phyloP scores from a whole-genome alignment of 306 rosid genomes.

The Dryas alaskensis region DNA sequence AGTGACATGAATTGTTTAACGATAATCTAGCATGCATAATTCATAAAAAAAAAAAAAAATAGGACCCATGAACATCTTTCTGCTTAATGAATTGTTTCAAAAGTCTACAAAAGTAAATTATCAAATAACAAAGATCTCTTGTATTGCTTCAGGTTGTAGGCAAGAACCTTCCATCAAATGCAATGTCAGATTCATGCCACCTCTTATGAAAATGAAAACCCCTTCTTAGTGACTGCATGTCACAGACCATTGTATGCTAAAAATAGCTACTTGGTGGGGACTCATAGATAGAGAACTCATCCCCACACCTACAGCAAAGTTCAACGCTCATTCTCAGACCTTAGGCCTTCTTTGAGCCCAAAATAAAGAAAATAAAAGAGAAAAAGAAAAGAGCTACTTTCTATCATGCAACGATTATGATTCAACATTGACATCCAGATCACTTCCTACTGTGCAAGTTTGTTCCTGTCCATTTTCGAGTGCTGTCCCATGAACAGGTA shows the following conservation, averaged over 20 bases:
- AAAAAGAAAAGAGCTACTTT: conserved; percentile 9
- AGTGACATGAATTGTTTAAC: too few species aligned
- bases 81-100: too few species aligned
- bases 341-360: background rate
- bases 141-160: too few species aligned
- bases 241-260: background rate
- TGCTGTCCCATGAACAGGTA: background rate
- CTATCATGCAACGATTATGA: background rate
- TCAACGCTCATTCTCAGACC: too few species aligned
- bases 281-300: too few species aligned
- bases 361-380: background rate
- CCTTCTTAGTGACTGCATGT: background rate
- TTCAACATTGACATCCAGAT: background rate
- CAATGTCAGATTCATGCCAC: background rate
- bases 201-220: background rate
- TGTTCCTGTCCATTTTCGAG: background rate
- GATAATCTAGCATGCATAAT: too few species aligned
- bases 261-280: too few species aligned
- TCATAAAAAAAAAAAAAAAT: too few species aligned
- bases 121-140: too few species aligned
- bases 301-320: too few species aligned
- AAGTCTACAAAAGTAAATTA: too few species aligned
- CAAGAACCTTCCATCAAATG: background rate
- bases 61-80: too few species aligned
- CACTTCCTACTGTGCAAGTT: background rate